Base-by-base conservation (phyloP, 208 protist species). In the Leishmania major region DNA sequence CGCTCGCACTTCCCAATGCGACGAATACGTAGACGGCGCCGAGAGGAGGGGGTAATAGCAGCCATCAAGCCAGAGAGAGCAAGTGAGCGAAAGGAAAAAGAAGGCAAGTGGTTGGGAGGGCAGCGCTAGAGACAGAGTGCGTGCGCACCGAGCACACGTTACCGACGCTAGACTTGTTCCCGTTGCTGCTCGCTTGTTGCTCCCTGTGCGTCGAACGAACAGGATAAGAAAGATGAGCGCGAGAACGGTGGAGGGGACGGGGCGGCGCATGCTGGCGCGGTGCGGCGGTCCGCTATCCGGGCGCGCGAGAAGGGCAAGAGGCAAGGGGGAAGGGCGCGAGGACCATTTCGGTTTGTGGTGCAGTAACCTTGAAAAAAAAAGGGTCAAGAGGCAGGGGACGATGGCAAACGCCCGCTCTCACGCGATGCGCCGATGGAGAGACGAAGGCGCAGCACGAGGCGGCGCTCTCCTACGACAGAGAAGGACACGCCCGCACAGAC, bases 401-500 rank as follows among this genome's bases (percentile, higher is more conserved):
- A 72, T 25, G 35, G 22, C 35, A n/a, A 47, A 6, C 19, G 22
- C 25, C 11, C n/a, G 15, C 37, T 74, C 45, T 47, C 40, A 74
- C 10, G 22, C 40, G 10, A 53, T 15, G 51, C 7, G 25, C 13
- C 25, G 25, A n/a, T 4, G 45, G n/a, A 2, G 49, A 37, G 17
- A 15, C 13, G 31, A 49, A 74, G 10, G 28, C 40, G 4, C 13
- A n/a, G 28, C 28, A 28, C 28, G 10, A 25, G 25, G 69, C 51
- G 6, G 22, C 47, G n/a, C 28, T n/a, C 8, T 31, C n/a, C 5
- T 47, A 6, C 71, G 8, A 75, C 10, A 75, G 71, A 75, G n/a
- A 53, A n/a, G n/a, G n/a, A 22, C 71, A 75, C 71, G 35, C 71
- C 17, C 47, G 37, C 71, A 75, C 28, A 75, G 28, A 31, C n/a